phyloP scores from a whole-genome alignment of 2,329 filamentous ascomycete species.

The Boeremia exigua region DNA sequence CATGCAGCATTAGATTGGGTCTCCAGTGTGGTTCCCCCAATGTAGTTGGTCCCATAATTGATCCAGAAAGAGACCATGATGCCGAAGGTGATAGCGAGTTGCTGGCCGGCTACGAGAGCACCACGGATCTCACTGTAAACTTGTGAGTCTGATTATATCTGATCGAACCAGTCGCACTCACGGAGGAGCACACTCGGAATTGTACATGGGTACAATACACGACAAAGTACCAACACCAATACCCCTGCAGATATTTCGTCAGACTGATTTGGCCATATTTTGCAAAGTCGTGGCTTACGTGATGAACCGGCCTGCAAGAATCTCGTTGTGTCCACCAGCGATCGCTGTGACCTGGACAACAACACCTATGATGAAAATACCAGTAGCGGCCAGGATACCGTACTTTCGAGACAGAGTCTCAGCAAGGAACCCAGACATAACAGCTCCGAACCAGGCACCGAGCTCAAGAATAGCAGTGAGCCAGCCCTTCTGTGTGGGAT shows the following conservation, averaged over 20 bases:
- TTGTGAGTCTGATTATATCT: slow-evolving; percentile 47
- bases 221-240: slow-evolving; percentile 73
- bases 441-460: slow-evolving; percentile 76
- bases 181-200: slow-evolving; percentile 58
- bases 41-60: slow-evolving; percentile 51
- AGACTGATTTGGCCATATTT: slow-evolving; percentile 16
- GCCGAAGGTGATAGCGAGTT: slow-evolving; percentile 65
- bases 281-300: slow-evolving; percentile 50
- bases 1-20: slow-evolving; percentile 72
- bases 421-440: slow-evolving; percentile 74
- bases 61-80: slow-evolving; percentile 44
- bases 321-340: slow-evolving; percentile 62
- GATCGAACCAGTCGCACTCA: slow-evolving; percentile 8
- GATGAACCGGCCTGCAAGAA: slow-evolving; percentile 74
- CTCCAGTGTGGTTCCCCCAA: slow-evolving; percentile 61
- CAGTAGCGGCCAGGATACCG: slow-evolving; percentile 68
- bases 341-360: slow-evolving; percentile 70
- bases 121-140: slow-evolving; percentile 64
- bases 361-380: slow-evolving; percentile 73
- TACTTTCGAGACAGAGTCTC: slow-evolving; percentile 73
- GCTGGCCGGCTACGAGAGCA: slow-evolving; percentile 69
- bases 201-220: slow-evolving; percentile 67
- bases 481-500: slow-evolving; percentile 55
- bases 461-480: slow-evolving; percentile 72
- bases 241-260: slow-evolving; percentile 42